Evolutionary conservation across 2,329 filamentous ascomycete genomes (phyloP), one percentile per base, ranked within the genome.

Genomic region (Canariomyces notabilis): DNA sequence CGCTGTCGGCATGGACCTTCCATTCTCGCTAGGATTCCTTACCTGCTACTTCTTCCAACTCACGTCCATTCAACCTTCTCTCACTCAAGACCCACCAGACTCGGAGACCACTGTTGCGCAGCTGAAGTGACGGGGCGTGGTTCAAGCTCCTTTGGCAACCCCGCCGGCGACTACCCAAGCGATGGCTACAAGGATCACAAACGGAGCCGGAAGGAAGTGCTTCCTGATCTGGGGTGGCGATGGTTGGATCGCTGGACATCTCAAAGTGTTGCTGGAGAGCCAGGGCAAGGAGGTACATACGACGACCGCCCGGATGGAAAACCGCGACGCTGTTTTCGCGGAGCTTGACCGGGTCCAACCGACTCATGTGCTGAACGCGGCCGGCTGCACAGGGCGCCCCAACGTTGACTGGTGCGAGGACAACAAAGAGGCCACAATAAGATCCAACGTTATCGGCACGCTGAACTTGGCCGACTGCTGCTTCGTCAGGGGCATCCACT

Each of bases 371-470:
- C 66, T 85, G 41, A 84, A 84, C 64, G 78, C 75, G 50, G 82
- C 82, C 38, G 82, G 81, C 50, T 79, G 75, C 60, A 85, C 80
- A 3, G 82, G 82, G 40, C 72, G 79, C 19, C 81, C 81, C 52
- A 85, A 85, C 54, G 80, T 84, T 61, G 82, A 85, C 65, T 84
- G 80, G 80, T 85, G 82, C 58, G 82, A 86, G 67, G 78, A 82
- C 59, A 76, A 85, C 69, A 82, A 78, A 66, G 76, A 82, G 63
- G 76, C 77, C 45, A 85, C 82, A 6, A 76, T 85, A 60, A 74
- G 80, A 49, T 82, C 77, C 61, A 86, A 86, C 59, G 80, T 80
- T 45, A 75, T 84, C 37, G 82, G 82, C 44, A 78, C 80, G 29
- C 60, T 83, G 54, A 83, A 81, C 61, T 64, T 85, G 57, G 71